Percentiles rank a stretch among this genome's conserved stretches.
These are phyloP conservation scores for Craterostigma plantagineum DNA, from an alignment of 257 asterid species.

Conservation along the genomic window DNA sequence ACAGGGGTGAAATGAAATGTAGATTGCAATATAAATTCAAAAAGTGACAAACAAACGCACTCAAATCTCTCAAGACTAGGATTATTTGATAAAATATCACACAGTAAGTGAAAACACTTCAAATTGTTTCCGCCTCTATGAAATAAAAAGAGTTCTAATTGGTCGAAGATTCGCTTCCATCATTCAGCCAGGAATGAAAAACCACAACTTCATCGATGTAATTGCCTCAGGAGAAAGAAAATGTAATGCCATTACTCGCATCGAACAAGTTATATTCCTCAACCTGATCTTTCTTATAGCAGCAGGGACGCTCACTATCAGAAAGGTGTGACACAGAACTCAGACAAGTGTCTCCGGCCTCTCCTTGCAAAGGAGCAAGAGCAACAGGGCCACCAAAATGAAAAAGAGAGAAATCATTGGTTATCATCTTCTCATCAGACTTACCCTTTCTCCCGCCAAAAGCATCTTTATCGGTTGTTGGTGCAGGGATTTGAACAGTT, in stretches of 20 bases:
- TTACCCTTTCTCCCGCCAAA: constrained; percentile 21
- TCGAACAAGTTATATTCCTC: constrained; percentile 92
- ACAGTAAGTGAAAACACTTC: no score
- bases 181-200: constrained; percentile 14
- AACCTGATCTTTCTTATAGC: constrained; percentile 37
- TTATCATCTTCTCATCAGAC: constrained; percentile 18
- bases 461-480: constrained; percentile 15
- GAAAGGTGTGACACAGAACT: no score
- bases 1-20: no score
- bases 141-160: constrained; percentile 1
- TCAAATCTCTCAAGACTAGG: constrained; percentile 12
- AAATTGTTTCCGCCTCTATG: constrained; percentile 23
- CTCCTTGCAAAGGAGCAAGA: constrained; percentile 49
- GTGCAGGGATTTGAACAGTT: constrained; percentile 16
- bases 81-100: constrained; percentile 26
- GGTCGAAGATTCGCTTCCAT: constrained; percentile 29
- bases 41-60: no score
- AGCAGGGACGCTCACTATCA: constrained; percentile 17
- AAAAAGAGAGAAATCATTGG: constrained; percentile 75
- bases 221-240: constrained; percentile 57
- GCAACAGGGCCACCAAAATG: constrained; percentile 86
- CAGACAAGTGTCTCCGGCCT: no score
- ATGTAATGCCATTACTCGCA: constrained; percentile 57
- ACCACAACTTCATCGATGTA: constrained; percentile 11
- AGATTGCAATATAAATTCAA: no score